These are phyloP conservation scores for Phytophthora melonis DNA, from an alignment of 352 stramenopile species.

Conservation along the genomic window DNA sequence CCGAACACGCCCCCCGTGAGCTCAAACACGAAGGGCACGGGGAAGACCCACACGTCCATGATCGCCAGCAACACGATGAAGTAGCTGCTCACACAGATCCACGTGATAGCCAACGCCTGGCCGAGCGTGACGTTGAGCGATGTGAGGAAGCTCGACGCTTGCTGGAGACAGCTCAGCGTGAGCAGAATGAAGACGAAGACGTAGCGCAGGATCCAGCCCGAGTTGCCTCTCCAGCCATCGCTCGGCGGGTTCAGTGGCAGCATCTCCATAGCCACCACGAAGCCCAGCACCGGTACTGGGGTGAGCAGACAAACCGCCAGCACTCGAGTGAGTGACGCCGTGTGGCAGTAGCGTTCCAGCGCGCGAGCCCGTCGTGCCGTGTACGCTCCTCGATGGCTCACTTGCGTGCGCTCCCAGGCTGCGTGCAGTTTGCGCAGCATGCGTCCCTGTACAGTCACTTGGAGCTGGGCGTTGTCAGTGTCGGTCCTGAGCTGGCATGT, in stretches of 20 bases:
- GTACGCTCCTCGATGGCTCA: constrained; percentile 19
- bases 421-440: constrained; percentile 2
- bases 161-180: constrained; percentile 21
- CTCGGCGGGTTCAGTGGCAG: constrained; percentile 20
- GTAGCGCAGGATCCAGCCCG: constrained; percentile 21
- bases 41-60: constrained; percentile 33
- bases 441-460: background rate
- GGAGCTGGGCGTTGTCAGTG: background rate
- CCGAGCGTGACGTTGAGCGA: constrained; percentile 23
- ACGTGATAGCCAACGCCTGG: constrained; percentile 24
- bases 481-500: background rate
- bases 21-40: constrained; percentile 39
- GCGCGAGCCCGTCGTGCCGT: constrained; percentile 9
- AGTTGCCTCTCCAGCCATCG: constrained; percentile 25
- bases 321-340: constrained; percentile 9
- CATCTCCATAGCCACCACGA: constrained; percentile 19
- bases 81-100: constrained; percentile 27
- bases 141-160: constrained; percentile 16
- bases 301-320: constrained; percentile 26
- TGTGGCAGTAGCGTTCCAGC: constrained; percentile 23
- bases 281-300: constrained; percentile 13
- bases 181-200: constrained; percentile 25
- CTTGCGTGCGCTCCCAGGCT: constrained; percentile 17
- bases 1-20: constrained; percentile 31
- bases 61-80: constrained; percentile 31